Conservation (phyloP, 2,329 filamentous ascomycete species). For the Paraconiothyrium sp. region DNA sequence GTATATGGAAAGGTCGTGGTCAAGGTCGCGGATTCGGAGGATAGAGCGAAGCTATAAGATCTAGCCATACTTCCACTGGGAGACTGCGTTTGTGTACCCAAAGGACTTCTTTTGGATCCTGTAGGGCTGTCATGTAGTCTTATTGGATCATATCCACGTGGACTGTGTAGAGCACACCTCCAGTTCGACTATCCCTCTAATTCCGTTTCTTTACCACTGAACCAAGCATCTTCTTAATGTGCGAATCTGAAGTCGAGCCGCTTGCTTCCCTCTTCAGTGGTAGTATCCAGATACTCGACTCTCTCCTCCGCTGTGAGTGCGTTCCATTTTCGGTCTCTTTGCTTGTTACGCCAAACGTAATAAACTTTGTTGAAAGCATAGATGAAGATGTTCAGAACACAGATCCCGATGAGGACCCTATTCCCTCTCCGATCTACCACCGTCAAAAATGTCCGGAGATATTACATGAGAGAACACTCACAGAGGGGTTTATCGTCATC, state of each 20-base stretch:
- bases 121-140: too few relatives aligned
- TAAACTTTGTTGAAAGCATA: slow-evolving; percentile 45
- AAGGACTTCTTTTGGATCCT: too few relatives aligned
- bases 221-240: slow-evolving; percentile 27
- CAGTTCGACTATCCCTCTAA: too few relatives aligned
- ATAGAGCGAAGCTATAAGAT: slow-evolving; percentile 23
- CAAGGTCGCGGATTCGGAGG: slow-evolving; percentile 23
- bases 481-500: slow-evolving; percentile 61
- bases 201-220: too few relatives aligned
- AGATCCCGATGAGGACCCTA: slow-evolving; percentile 39
- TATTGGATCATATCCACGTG: not conserved
- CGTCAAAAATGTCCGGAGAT: not conserved
- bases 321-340: slow-evolving; percentile 57
- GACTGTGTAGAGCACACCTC: not conserved
- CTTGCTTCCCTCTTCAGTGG: slow-evolving; percentile 49
- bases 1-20: slow-evolving; percentile 67
- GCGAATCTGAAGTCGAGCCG: slow-evolving; percentile 49
- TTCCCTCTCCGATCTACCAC: slow-evolving; percentile 27
- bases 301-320: slow-evolving; percentile 54
- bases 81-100: too few relatives aligned
- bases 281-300: slow-evolving; percentile 56
- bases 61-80: too few relatives aligned
- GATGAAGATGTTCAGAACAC: slow-evolving; percentile 41
- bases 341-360: slow-evolving; percentile 44
- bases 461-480: slow-evolving; percentile 6